phyloP scores from a whole-genome alignment of 2,329 filamentous ascomycete genomes.

The Rhynchosporium graminicola region DNA sequence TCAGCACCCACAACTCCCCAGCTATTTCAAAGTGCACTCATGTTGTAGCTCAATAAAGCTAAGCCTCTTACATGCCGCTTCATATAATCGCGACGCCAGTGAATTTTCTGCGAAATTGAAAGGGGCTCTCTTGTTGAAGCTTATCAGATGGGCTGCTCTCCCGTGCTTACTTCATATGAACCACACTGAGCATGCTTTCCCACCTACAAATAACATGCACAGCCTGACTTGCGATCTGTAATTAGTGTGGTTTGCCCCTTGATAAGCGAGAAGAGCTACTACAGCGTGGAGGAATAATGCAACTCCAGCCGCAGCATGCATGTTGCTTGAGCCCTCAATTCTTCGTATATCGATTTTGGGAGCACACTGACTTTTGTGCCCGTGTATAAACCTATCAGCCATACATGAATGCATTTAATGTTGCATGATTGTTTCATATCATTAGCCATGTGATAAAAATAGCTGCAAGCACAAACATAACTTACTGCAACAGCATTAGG shows the following conservation, averaged over 20 bases:
- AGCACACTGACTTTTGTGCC: too few species aligned
- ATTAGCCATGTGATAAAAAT: too few species aligned
- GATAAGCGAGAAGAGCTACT: slow-evolving; percentile 5
- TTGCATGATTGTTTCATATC: too few species aligned
- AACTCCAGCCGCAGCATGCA: background rate
- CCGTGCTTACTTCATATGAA: background rate
- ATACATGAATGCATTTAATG: too few species aligned
- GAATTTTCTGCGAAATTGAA: background rate
- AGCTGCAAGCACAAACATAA: too few species aligned
- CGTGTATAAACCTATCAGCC: too few species aligned
- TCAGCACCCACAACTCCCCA: background rate
- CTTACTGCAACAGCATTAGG: too few species aligned
- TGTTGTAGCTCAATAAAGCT: background rate
- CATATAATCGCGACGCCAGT: background rate
- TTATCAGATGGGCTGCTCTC: slow-evolving; percentile 4
- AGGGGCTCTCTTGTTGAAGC: slow-evolving; percentile 2
- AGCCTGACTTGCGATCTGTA: background rate
- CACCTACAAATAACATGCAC: slow-evolving; percentile 12
- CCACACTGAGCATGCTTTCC: background rate
- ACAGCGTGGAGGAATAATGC: slow-evolving; percentile 5
- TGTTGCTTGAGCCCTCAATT: background rate
- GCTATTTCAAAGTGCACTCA: background rate
- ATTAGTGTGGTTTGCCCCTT: background rate
- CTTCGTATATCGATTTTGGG: background rate
- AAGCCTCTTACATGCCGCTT: background rate